These are phyloP conservation scores for Thelephora ganbajun DNA, from an alignment of 768 basidiomycete species.

Conservation along the genomic window DNA sequence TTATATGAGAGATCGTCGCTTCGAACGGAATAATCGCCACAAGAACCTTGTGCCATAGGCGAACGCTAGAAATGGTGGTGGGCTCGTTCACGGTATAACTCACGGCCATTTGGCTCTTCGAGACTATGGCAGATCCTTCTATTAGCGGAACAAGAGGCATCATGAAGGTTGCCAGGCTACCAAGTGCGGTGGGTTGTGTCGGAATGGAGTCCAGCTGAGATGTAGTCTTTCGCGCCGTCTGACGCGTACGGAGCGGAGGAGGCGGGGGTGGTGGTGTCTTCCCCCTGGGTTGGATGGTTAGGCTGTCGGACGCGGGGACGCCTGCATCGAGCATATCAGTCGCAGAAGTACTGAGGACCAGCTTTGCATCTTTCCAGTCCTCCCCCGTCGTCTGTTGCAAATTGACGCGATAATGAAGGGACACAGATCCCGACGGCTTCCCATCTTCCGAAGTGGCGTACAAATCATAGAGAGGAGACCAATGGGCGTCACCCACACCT, in stretches of 20 bases:
- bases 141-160: too few relatives aligned
- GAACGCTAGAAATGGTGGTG: constrained; percentile 40
- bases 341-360: constrained; percentile 39
- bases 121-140: too few relatives aligned
- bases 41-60: constrained; percentile 38
- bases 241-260: too few relatives aligned
- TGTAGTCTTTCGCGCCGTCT: too few relatives aligned
- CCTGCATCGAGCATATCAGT: constrained; percentile 9
- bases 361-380: constrained; percentile 36
- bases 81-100: constrained; percentile 36
- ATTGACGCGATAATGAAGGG: constrained; percentile 40
- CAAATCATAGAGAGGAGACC: constrained; percentile 47
- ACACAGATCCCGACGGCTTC: constrained; percentile 27
- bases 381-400: constrained; percentile 45
- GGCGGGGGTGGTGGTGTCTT: too few relatives aligned
- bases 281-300: not conserved
- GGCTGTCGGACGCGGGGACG: not conserved
- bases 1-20: constrained; percentile 29
- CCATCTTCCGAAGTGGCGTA: constrained; percentile 32
- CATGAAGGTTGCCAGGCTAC: too few relatives aligned
- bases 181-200: too few relatives aligned
- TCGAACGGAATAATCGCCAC: constrained; percentile 35
- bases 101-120: constrained; percentile 31
- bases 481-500: constrained; percentile 39
- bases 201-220: too few relatives aligned